These are phyloP conservation scores for Cyanophora paradoxa DNA, from an alignment of 78 protist species.

Conservation along the genomic window DNA sequence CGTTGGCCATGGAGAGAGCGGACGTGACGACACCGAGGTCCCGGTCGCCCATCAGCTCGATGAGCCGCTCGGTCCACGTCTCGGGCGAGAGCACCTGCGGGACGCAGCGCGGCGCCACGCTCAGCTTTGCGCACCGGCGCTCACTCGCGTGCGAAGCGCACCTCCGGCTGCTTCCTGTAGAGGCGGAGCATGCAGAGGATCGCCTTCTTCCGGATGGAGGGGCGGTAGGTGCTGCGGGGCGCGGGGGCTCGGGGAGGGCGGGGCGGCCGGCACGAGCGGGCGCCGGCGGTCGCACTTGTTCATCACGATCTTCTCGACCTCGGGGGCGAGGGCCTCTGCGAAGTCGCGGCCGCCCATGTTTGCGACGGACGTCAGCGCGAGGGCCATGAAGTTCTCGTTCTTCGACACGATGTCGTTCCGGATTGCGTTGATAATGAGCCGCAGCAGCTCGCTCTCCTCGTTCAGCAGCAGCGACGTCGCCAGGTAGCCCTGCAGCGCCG, in stretches of 20 bases:
- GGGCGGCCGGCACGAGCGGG: background rate
- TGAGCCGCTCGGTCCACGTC: slow-evolving; percentile 17
- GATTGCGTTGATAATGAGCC: slow-evolving; percentile 84
- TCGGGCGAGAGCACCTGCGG: background rate
- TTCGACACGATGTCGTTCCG: slow-evolving; percentile 64
- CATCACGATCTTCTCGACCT: slow-evolving; percentile 70
- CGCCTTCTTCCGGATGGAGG: slow-evolving; percentile 71
- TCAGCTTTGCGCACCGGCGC: too few species aligned
- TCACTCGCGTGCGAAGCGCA: background rate
- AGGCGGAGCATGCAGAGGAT: slow-evolving; percentile 88
- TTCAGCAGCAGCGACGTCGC: slow-evolving; percentile 69
- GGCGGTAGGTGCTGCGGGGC: background rate
- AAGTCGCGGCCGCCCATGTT: slow-evolving; percentile 90
- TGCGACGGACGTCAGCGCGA: slow-evolving; percentile 85
- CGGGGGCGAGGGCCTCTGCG: slow-evolving; percentile 76
- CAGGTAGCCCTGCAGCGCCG: slow-evolving; percentile 81
- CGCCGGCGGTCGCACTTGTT: too few species aligned
- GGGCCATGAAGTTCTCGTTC: slow-evolving; percentile 61
- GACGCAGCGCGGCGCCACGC: too few species aligned
- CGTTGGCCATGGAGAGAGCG: slow-evolving; percentile 54
- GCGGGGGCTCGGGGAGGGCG: too few species aligned
- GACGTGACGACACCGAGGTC: slow-evolving; percentile 74
- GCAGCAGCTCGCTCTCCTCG: slow-evolving; percentile 85
- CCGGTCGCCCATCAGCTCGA: slow-evolving; percentile 56
- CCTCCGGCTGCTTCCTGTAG: slow-evolving; percentile 72